Evolutionary conservation across 2,329 filamentous ascomycete genomes (phyloP).

Genomic region (Penicillium sp.): DNA sequence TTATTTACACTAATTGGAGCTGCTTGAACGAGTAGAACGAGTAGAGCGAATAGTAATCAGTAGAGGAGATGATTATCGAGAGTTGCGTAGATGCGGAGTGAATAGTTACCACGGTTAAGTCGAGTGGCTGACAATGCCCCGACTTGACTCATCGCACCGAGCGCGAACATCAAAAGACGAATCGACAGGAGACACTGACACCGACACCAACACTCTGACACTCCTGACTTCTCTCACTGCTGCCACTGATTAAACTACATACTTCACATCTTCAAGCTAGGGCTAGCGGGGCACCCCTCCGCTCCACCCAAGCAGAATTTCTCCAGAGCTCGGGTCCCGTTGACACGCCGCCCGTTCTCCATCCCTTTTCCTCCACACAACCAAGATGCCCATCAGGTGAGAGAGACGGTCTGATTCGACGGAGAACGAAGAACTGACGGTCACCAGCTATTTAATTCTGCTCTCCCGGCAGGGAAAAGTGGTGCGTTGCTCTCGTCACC

Average conservation of each 20-base stretch:
- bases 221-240: too few relatives aligned
- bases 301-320: slow-evolving; percentile 32
- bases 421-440: slow-evolving; percentile 16
- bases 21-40: too few relatives aligned
- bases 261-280: slow-evolving; percentile 16
- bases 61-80: neutral
- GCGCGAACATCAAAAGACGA: too few relatives aligned
- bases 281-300: slow-evolving; percentile 31
- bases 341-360: slow-evolving; percentile 18
- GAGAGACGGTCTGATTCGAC: slow-evolving; percentile 8
- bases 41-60: neutral
- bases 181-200: too few relatives aligned
- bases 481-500: slow-evolving; percentile 63
- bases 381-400: slow-evolving; percentile 43
- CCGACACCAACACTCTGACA: neutral
- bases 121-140: too few relatives aligned
- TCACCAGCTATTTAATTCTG: slow-evolving; percentile 88
- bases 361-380: slow-evolving; percentile 18
- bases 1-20: neutral
- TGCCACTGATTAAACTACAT: too few relatives aligned
- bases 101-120: too few relatives aligned
- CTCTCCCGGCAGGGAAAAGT: slow-evolving; percentile 99
- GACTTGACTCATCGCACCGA: too few relatives aligned
- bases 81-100: neutral
- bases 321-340: slow-evolving; percentile 27